Base-by-base conservation (phyloP, 768 basidiomycete species). In the Boletus barrowsii region DNA sequence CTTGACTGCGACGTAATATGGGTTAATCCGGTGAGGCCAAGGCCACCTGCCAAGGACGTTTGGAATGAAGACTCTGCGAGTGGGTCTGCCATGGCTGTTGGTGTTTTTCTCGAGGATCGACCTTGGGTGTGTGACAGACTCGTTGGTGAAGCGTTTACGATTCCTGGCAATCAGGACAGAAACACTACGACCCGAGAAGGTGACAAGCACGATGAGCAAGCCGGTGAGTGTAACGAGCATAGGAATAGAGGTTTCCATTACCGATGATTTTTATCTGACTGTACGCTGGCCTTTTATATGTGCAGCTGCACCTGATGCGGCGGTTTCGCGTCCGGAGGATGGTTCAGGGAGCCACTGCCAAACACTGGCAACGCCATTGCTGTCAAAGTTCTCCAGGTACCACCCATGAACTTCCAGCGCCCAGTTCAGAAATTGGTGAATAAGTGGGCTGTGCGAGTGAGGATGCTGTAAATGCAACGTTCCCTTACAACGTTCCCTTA, bases 21-120 rank as follows among this genome's bases (percentile, higher is more conserved):
- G 46, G 32, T 54, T 58, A 1, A 62, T 51, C 10, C 32, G 51
- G 17, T 51, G 59, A n/a, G 54, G 46, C 59, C 59, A 61, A 5
- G 54, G 54, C 60, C 60, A 61, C 41, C 54, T 47, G 4, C 30
- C 37, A 10, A 61, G 47, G n/a, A 57, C 15, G 20, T 53, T 47
- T 3, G 60, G 60, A 4, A 61, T 20, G 18, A 61, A 61, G n/a
- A 60, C 14, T 46, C 24, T 39, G 15, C 14, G 37, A 7, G 37
- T 39, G 37, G 15, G 35, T 36, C 37, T 39, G 17, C 9, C 37
- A 39, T 8, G 14, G n/a, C 18, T n/a, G 15, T 14, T 9, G 14
- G 7, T 39, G 14, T 35, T 35, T 35, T 35, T 6, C 10, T 14
- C 33, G 13, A 35, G 33, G 33, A 35, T 14, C 10, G 33, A 35